Evolutionary conservation across 805 yeast genomes (phyloP).

Genomic region (Candida golubevii): DNA sequence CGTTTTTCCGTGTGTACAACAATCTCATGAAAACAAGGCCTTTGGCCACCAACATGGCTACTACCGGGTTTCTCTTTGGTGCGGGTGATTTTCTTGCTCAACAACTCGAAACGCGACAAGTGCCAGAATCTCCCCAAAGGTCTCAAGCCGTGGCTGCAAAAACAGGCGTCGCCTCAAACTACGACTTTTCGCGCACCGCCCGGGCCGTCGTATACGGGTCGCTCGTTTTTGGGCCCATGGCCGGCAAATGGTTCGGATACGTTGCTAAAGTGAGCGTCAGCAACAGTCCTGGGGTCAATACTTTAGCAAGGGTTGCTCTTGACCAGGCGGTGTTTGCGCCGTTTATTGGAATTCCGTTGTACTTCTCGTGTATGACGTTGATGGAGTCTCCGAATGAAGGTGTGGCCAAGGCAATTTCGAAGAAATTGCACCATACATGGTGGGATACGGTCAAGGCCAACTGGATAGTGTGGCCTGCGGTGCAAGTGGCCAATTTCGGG

Average conservation of each 20-base stretch:
- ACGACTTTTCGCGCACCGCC: slow-evolving; percentile 52
- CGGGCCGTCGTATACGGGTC: slow-evolving; percentile 73
- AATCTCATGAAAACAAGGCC: slow-evolving; percentile 33
- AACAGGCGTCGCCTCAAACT: slow-evolving; percentile 16
- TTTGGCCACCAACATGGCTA: slow-evolving; percentile 40
- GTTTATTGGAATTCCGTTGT: slow-evolving; percentile 61
- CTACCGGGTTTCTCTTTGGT: slow-evolving; percentile 60
- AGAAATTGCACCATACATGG: slow-evolving; percentile 49
- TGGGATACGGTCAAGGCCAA: slow-evolving; percentile 67
- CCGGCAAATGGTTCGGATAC: slow-evolving; percentile 62
- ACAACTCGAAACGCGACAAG: slow-evolving; percentile 35
- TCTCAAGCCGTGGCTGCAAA: neutral
- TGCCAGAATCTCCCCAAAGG: neutral
- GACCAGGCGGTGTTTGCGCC: slow-evolving; percentile 84
- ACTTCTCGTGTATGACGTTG: slow-evolving; percentile 61
- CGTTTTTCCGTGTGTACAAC: slow-evolving; percentile 19
- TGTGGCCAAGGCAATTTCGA: slow-evolving; percentile 33
- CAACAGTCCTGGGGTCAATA: slow-evolving; percentile 16
- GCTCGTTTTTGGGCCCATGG: slow-evolving; percentile 69
- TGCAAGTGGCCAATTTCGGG: slow-evolving; percentile 75
- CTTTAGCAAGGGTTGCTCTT: slow-evolving; percentile 46
- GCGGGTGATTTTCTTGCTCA: slow-evolving; percentile 78
- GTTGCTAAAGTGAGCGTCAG: slow-evolving; percentile 44
- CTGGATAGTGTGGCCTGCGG: slow-evolving; percentile 88
- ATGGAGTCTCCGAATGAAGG: slow-evolving; percentile 50